phyloP scores from a whole-genome alignment of 108 stramenopile genomes.

The Stephanodiscus triporus region DNA sequence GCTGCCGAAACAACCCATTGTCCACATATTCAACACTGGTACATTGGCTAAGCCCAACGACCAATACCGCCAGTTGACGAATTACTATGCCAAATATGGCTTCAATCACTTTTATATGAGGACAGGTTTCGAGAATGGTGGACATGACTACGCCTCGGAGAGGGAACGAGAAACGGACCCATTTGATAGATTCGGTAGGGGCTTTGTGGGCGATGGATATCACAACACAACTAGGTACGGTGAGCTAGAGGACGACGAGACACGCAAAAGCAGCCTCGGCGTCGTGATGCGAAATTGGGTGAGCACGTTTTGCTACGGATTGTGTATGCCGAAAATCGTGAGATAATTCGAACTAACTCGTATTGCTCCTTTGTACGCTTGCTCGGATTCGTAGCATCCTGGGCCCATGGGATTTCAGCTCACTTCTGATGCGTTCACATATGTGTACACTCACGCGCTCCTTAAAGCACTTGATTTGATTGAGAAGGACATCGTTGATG shows the following conservation, averaged over 20 bases:
- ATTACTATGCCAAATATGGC: constrained; percentile 49
- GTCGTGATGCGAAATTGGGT: constrained; percentile 55
- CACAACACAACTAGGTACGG: constrained; percentile 55
- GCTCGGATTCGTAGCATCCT: constrained; percentile 30
- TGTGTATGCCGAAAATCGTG: neutral
- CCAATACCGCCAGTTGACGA: constrained; percentile 31
- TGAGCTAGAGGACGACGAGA: constrained; percentile 37
- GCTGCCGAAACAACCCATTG: constrained; percentile 45
- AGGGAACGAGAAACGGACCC: constrained; percentile 31
- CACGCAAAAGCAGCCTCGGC: constrained; percentile 36
- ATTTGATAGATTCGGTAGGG: constrained; percentile 32
- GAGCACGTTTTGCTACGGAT: neutral
- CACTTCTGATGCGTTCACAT: constrained; percentile 56
- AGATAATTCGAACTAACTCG: neutral
- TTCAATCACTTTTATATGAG: constrained; percentile 52
- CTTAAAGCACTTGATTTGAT: constrained; percentile 52
- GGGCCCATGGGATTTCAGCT: constrained; percentile 59
- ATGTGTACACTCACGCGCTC: constrained; percentile 52
- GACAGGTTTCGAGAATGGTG: constrained; percentile 37
- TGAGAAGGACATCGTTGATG: constrained; percentile 34
- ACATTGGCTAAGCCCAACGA: neutral
- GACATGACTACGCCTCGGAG: constrained; percentile 45
- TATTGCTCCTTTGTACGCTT: neutral
- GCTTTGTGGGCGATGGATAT: constrained; percentile 53
- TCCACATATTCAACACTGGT: constrained; percentile 51